Conservation (phyloP, 2,329 filamentous ascomycete genomes). For the Aspergillus unguis region DNA sequence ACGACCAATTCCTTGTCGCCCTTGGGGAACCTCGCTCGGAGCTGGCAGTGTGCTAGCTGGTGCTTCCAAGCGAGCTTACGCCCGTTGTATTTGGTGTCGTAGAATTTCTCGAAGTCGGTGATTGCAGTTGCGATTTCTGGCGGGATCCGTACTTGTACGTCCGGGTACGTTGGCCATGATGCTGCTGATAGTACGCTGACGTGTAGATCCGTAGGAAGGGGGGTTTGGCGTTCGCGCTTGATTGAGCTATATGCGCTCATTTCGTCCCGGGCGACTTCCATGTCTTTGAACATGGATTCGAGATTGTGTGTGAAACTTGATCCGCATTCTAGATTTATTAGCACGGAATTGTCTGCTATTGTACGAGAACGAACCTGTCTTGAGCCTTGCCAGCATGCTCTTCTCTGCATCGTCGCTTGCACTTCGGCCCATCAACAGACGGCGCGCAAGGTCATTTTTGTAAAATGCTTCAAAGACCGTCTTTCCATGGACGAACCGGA, state of each 20-base stretch:
- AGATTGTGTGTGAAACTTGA: constrained; percentile 93
- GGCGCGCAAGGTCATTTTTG: constrained; percentile 90
- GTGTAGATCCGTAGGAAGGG: constrained; percentile 64
- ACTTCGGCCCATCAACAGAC: constrained; percentile 85
- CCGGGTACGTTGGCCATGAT: constrained; percentile 89
- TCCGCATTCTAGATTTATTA: constrained; percentile 66
- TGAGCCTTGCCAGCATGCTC: constrained; percentile 88
- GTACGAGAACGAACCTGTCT: constrained; percentile 53
- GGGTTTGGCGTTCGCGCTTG: constrained; percentile 58
- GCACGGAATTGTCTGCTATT: background rate
- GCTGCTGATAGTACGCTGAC: constrained; percentile 89
- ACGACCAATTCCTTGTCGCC: constrained; percentile 85
- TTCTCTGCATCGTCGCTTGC: constrained; percentile 93
- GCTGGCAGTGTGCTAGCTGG: constrained; percentile 81
- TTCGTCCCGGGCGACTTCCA: constrained; percentile 87
- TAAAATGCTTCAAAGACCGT: constrained; percentile 99
- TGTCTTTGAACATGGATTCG: constrained; percentile 99
- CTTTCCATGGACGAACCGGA: constrained; percentile 95
- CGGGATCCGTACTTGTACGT: constrained; percentile 71
- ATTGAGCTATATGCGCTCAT: constrained; percentile 82
- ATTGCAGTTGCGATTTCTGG: constrained; percentile 71
- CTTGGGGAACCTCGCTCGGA: constrained; percentile 75
- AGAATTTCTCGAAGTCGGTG: constrained; percentile 77
- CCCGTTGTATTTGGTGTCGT: constrained; percentile 85
- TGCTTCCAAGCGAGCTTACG: constrained; percentile 89